phyloP scores from a whole-genome alignment of 2,329 filamentous ascomycete species.

The Magnaporthiopsis rhizophila region DNA sequence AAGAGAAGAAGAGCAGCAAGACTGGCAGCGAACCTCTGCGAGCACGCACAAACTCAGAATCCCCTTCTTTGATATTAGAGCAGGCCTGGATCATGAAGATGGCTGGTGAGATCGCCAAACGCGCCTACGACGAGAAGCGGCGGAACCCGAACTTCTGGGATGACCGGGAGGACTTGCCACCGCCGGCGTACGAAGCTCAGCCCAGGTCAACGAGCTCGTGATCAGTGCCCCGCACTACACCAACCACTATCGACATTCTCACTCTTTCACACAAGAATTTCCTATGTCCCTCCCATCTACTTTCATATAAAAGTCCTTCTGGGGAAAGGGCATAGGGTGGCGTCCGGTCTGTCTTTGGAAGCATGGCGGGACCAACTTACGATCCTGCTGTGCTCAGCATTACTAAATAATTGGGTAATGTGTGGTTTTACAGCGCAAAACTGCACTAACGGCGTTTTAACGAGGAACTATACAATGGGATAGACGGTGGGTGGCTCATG shows the following conservation, averaged over 20 bases:
- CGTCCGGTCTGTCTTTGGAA: constrained; percentile 2
- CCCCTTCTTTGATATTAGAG: constrained; percentile 57
- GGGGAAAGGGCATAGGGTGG: constrained; percentile 4
- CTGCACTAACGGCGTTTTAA: not conserved
- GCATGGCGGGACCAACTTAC: constrained; percentile 4
- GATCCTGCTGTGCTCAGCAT: constrained; percentile 5
- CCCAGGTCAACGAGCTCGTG: not conserved
- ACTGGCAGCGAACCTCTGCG: constrained; percentile 10
- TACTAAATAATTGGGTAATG: constrained; percentile 8
- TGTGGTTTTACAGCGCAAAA: constrained; percentile 5
- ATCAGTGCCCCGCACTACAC: not conserved
- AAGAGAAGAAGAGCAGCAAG: not conserved
- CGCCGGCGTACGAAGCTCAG: constrained; percentile 52
- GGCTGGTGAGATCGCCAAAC: constrained; percentile 80
- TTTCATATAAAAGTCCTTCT: not conserved
- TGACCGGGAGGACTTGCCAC: constrained; percentile 48
- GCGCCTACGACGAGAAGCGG: constrained; percentile 80
- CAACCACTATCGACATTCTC: not conserved
- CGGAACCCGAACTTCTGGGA: constrained; percentile 44
- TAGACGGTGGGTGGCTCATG: not conserved
- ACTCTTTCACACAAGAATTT: not conserved
- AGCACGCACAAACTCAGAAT: constrained; percentile 34
- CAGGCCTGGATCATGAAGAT: constrained; percentile 90
- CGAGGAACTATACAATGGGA: not conserved
- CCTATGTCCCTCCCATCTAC: constrained; percentile 3